Evolutionary conservation across 345 rosid genomes (phyloP), one percentile per base, ranked within the genome.

Genomic region (Lepidium didymum): DNA sequence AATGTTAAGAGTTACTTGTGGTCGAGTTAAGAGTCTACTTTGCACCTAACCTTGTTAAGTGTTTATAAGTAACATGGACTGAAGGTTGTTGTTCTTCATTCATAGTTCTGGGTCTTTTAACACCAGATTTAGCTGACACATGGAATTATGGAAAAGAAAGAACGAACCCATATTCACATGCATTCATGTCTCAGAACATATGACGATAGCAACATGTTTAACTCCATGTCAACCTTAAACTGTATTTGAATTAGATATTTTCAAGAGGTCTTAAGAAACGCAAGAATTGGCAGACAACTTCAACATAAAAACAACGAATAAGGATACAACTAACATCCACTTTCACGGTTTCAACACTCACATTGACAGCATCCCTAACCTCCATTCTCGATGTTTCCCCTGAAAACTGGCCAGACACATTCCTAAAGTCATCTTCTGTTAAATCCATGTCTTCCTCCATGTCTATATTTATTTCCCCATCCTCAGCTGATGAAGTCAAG

Each of bases 21-120:
- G 31, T 57, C 13, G 9, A 59, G 47, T 43, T 59, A 52, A 43
- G 41, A 43, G 10, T 44, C 64, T 36, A 13, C 16, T 18, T 42
- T 33, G 53, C 78, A 56, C 58, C 68, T 52, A 70, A 95, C 97
- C 97, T 91, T 79, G 96, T 80, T 75, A 91, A 81, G 44, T 78
- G 83, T 72, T 78, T 85, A 83, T 82, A 89, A 15, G 69, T 57
- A 75, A 95, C 84, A 80, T 73, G 93, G 29, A 95, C 89, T 18
- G 90, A 85, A 68, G 99, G 84, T 73, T 86, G 86, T 70, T 83
- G 70, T 50, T 80, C 89, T 19, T 77, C 75, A 56, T 59, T 59
- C 61, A 75, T 74, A 72, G 78, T 74, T 68, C 94, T 81, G 59
- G 81, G 67, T 81, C 96, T 83, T 87, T 89, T 91, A 68, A 76